Evolutionary conservation across 2,329 filamentous ascomycete genomes (phyloP), one percentile per base, ranked within the genome.

Genomic region (Botrytis galanthina): DNA sequence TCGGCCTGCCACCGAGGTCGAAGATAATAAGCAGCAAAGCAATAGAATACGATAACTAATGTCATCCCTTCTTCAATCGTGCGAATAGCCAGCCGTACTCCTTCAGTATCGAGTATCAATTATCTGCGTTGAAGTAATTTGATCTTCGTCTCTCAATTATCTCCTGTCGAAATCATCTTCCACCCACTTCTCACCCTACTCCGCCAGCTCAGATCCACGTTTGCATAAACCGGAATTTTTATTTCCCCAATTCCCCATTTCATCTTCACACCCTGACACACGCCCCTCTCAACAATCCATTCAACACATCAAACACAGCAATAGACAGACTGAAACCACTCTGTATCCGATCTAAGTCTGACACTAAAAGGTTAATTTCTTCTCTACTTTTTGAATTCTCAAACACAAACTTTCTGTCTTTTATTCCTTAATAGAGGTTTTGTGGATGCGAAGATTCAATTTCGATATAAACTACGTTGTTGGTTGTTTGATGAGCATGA

Each of bases 401-500:
- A n/a, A 10, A 51, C 10, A 51, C 20, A 14, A 14, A 0, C 5
- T 14, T 1, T 51, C 48, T 51, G 4, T 10, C 48, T n/a, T n/a
- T 26, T n/a, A 12, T 51, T 51, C 10, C 9, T 51, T 14, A 7
- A 6, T n/a, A 3, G 26, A n/a, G 48, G 22, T 14, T n/a, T 20
- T 7, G 2, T 48, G 10, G 10, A 12, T 51, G 10, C 26, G 26
- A 14, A 2, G 4, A 26, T 6, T n/a, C 9, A 5, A 14, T 4
- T 14, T 14, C 8, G 4, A 4, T 4, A 51, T 5, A n/a, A 6
- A 51, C 1, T 51, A 4, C 4, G n/a, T 4, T 5, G 3, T 4
- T 14, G 3, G 10, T 9, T 51, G 4, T 1, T 12, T 6, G 2
- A 0, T 22, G 48, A 14, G 22, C n/a, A 14, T 14, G 5, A n/a